phyloP scores from a whole-genome alignment of 441 rosid species.

The Corymbia calophylla region DNA sequence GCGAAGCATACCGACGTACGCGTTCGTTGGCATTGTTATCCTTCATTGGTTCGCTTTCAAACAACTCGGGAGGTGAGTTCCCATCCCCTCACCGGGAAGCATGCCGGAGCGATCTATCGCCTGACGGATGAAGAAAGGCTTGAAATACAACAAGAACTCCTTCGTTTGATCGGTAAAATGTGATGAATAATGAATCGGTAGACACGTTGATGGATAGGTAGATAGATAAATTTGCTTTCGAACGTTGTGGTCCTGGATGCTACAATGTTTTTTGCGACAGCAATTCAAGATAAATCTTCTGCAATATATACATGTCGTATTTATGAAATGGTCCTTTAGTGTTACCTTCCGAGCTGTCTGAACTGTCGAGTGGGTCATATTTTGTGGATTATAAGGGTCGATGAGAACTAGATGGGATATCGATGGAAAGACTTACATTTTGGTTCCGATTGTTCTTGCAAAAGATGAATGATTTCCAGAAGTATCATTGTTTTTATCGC shows the following conservation, averaged over 20 bases:
- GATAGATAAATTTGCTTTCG: neutral
- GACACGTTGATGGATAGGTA: neutral
- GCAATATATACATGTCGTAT: too few species aligned
- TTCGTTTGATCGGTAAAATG: neutral
- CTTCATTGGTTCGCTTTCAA: neutral
- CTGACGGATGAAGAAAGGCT: accelerated
- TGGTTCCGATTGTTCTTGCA: neutral
- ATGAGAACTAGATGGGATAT: too few species aligned
- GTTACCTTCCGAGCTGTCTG: too few species aligned
- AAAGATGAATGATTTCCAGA: accelerated
- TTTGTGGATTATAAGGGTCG: too few species aligned
- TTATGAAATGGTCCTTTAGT: too few species aligned
- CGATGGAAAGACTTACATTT: neutral
- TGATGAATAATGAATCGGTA: neutral
- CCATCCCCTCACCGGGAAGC: neutral
- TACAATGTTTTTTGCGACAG: too few species aligned
- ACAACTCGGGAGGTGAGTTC: neutral
- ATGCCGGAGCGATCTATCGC: neutral
- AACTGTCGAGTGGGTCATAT: too few species aligned
- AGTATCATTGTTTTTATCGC: neutral
- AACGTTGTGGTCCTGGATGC: neutral
- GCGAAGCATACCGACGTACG: neutral
- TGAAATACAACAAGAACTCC: too few species aligned
- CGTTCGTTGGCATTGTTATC: too few species aligned
- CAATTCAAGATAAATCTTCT: too few species aligned